Percentiles rank a stretch among this genome's conserved stretches.
Evolutionary conservation across 345 rosid genomes (phyloP).

Genomic region (Gossypium arboreum): DNA sequence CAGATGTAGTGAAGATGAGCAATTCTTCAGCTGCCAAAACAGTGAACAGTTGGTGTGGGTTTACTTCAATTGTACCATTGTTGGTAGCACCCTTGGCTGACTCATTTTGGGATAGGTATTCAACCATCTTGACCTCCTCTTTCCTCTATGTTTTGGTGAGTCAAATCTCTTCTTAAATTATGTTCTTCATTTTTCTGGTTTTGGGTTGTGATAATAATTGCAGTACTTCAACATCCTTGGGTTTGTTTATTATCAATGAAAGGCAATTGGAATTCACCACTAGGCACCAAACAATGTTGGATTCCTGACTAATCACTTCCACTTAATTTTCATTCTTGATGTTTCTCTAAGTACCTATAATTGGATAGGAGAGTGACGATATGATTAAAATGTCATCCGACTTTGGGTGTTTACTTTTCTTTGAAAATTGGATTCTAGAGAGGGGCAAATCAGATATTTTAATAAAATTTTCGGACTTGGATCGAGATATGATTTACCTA

Average conservation of each 20-base stretch:
- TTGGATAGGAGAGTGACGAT: too few relatives aligned
- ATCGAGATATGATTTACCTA: too few relatives aligned
- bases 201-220: background rate
- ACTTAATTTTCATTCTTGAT: too few relatives aligned
- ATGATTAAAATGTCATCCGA: too few relatives aligned
- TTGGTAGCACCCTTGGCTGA: slow-evolving; percentile 81
- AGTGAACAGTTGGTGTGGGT: slow-evolving; percentile 86
- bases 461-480: too few relatives aligned
- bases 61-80: slow-evolving; percentile 81
- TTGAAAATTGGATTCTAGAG: too few relatives aligned
- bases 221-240: background rate
- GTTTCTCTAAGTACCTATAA: too few relatives aligned
- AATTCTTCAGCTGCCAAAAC: slow-evolving; percentile 86
- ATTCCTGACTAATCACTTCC: too few relatives aligned
- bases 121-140: slow-evolving; percentile 70
- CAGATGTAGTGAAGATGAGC: slow-evolving; percentile 74
- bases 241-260: background rate
- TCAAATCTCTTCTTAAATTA: background rate
- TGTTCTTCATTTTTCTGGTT: background rate
- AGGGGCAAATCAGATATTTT: too few relatives aligned
- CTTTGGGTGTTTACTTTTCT: too few relatives aligned
- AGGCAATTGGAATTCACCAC: background rate
- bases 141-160: slow-evolving; percentile 72
- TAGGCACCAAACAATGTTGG: too few relatives aligned
- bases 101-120: slow-evolving; percentile 69